phyloP scores from a whole-genome alignment of 1,139 yeast genomes.

The Zygosaccharomyces pseudobailii region DNA sequence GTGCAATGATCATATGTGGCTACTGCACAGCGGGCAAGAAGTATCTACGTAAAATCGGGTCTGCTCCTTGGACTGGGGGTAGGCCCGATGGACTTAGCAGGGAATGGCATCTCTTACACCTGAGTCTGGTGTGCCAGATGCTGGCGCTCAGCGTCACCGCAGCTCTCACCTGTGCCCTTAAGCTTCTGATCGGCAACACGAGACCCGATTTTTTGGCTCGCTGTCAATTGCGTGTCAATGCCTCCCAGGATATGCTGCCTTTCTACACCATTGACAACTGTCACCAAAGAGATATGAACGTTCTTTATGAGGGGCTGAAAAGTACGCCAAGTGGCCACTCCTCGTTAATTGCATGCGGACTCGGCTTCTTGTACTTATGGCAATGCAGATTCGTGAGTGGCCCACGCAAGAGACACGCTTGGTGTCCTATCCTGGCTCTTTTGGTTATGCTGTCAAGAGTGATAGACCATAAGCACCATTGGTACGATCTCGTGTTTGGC shows the following conservation, averaged over 20 bases:
- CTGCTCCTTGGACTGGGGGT: constrained; percentile 10
- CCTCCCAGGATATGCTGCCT: constrained; percentile 1
- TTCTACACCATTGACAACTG: constrained; percentile 18
- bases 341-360: constrained; percentile 26
- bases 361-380: constrained; percentile 27
- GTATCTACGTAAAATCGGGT: constrained; percentile 11
- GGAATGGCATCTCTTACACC: constrained; percentile 22
- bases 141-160: constrained; percentile 23
- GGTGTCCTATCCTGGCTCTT: constrained; percentile 26
- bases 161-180: constrained; percentile 25
- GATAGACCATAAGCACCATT: constrained; percentile 31
- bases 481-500: constrained; percentile 31
- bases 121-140: constrained; percentile 21
- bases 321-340: constrained; percentile 34
- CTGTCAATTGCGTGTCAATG: constrained; percentile 17
- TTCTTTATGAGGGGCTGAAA: constrained; percentile 29
- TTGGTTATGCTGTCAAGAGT: constrained; percentile 30
- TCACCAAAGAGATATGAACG: constrained; percentile 16
- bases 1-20: constrained; percentile 17
- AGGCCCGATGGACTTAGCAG: constrained; percentile 17
- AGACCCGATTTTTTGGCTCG: constrained; percentile 31
- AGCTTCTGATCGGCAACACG: constrained; percentile 24
- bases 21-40: constrained; percentile 20
- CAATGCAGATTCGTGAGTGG: constrained; percentile 18
- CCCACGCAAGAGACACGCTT: constrained; percentile 16